These are phyloP conservation scores for Saposhnikovia divaricata DNA, from an alignment of 129 eudicot species.

Conservation along the genomic window DNA sequence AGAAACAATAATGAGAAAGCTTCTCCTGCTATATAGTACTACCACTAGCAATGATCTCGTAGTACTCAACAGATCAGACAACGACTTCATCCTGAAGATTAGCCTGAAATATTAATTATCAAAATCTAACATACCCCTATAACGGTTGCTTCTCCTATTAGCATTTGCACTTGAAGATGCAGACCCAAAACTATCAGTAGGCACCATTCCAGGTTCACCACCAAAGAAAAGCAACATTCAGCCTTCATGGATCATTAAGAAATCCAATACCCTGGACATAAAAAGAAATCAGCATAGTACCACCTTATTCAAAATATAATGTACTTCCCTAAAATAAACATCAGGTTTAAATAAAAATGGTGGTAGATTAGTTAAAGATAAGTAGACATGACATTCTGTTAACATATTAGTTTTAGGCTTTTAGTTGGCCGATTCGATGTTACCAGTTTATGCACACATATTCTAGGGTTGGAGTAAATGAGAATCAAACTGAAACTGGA, in stretches of 20 bases:
- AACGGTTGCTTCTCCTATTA: constrained; percentile 68
- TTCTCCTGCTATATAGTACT: neutral
- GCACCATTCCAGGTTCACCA: constrained; percentile 72
- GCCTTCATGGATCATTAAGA: constrained; percentile 91
- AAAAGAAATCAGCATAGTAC: constrained; percentile 6
- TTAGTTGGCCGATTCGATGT: too few species aligned
- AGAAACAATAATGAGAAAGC: neutral
- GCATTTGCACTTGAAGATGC: constrained; percentile 37
- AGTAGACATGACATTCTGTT: too few species aligned
- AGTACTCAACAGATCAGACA: neutral
- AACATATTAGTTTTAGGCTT: too few species aligned
- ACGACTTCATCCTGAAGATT: neutral
- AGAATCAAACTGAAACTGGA: too few species aligned
- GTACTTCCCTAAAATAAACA: too few species aligned
- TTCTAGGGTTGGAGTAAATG: too few species aligned
- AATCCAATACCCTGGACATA: constrained; percentile 76
- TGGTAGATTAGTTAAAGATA: too few species aligned
- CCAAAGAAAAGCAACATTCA: constrained; percentile 84
- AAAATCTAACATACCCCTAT: constrained; percentile 44
- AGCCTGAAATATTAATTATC: neutral
- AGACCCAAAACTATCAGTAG: constrained; percentile 58
- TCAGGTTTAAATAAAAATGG: too few species aligned
- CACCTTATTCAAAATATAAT: neutral
- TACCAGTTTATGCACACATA: too few species aligned
- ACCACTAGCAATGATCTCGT: neutral